Percentiles rank a stretch among this genome's conserved stretches.
Conservation (phyloP, 768 basidiomycete genomes). For the Mycena rosella region DNA sequence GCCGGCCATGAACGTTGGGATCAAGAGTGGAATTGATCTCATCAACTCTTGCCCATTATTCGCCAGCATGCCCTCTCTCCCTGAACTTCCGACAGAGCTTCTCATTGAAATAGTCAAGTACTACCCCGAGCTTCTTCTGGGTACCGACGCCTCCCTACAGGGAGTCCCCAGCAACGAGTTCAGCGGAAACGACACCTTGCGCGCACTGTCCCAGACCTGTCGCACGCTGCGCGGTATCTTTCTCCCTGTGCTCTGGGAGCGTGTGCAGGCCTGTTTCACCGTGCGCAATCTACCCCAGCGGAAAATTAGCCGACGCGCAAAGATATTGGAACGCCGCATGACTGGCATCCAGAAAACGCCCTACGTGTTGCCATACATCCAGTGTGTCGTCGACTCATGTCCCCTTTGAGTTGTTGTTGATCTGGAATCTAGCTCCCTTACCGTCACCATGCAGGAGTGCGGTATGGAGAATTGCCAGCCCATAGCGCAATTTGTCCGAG, state of each 20-base stretch:
- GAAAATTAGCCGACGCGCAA: slow-evolving; percentile 9
- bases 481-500: slow-evolving; percentile 17
- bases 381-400: not conserved
- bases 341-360: slow-evolving; percentile 19
- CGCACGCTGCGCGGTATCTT: slow-evolving; percentile 7
- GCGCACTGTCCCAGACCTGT: slow-evolving; percentile 21
- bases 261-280: slow-evolving; percentile 2
- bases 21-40: too few relatives aligned
- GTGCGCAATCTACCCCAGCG: not conserved
- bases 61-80: slow-evolving; percentile 18
- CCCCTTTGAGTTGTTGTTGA: not conserved
- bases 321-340: slow-evolving; percentile 29
- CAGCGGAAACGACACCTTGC: slow-evolving; percentile 14
- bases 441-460: slow-evolving; percentile 14
- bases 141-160: not conserved
- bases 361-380: slow-evolving; percentile 13
- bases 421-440: not conserved
- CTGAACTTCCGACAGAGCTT: slow-evolving; percentile 28
- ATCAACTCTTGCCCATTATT: too few relatives aligned
- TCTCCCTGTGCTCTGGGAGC: slow-evolving; percentile 20
- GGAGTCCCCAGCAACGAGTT: not conserved
- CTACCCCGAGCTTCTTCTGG: slow-evolving; percentile 5
- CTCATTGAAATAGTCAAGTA: slow-evolving; percentile 21
- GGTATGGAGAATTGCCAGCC: slow-evolving; percentile 16
- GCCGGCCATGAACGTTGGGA: too few relatives aligned